Percentiles rank a stretch among this genome's conserved stretches.
Evolutionary conservation across 768 basidiomycete genomes (phyloP).

Genomic region (Zangia roseola): DNA sequence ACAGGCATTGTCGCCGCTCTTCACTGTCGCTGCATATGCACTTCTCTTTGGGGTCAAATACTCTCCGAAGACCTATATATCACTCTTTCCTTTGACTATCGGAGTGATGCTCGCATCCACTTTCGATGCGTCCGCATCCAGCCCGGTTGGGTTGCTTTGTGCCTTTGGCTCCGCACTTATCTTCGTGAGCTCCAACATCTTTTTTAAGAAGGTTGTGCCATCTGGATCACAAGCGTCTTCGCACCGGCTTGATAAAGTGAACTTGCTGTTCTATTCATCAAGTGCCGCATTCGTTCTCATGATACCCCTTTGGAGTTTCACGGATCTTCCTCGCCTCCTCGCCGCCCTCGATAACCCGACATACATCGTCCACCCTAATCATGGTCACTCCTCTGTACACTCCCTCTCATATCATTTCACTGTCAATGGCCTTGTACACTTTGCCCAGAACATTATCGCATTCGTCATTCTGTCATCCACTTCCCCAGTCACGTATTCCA

Average conservation of each 20-base stretch:
- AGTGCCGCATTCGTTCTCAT: slow-evolving; percentile 93
- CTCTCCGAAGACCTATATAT: slow-evolving; percentile 86
- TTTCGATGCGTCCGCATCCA: slow-evolving; percentile 88
- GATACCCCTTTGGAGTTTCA: slow-evolving; percentile 93
- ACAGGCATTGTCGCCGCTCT: slow-evolving; percentile 93
- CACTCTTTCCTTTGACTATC: slow-evolving; percentile 89
- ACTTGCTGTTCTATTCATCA: slow-evolving; percentile 91
- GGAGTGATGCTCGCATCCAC: slow-evolving; percentile 98
- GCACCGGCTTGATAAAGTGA: slow-evolving; percentile 95
- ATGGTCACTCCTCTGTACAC: slow-evolving; percentile 50
- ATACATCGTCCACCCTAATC: slow-evolving; percentile 45
- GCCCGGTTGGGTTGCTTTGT: slow-evolving; percentile 82
- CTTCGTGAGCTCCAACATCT: slow-evolving; percentile 98
- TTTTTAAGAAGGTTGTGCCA: slow-evolving; percentile 99
- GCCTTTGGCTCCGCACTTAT: slow-evolving; percentile 96
- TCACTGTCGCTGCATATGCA: slow-evolving; percentile 96
- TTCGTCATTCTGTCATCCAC: slow-evolving; percentile 95
- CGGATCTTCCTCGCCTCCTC: slow-evolving; percentile 74
- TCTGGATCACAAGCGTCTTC: slow-evolving; percentile 45
- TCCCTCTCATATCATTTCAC: slow-evolving; percentile 81
- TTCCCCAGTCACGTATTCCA: slow-evolving; percentile 98
- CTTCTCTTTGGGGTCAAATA: slow-evolving; percentile 93
- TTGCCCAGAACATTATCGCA: slow-evolving; percentile 95
- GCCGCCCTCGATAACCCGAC: slow-evolving; percentile 39
- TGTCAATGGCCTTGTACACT: slow-evolving; percentile 95